Evolutionary conservation across 129 eudicot species (phyloP), one percentile per base, ranked within the genome.

Genomic region (Erigeron canadensis): DNA sequence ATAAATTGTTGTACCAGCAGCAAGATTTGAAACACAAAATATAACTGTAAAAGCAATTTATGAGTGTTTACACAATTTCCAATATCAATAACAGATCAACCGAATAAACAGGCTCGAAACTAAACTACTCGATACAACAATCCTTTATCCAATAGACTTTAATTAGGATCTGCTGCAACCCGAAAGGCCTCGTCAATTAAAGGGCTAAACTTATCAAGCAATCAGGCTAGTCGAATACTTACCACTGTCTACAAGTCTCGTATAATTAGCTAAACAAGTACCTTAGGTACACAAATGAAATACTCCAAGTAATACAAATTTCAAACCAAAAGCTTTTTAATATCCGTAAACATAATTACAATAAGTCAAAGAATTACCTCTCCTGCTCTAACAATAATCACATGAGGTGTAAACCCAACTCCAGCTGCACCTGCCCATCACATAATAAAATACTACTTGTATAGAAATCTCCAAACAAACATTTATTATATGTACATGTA

Each of bases 401-500:
- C 94, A 77, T 91, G 96, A 73, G 97, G 97, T 10, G 97, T 91
- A 81, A 91, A 91, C 22, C 96, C 94, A 67, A 88, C 83, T 82
- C 97, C 97, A 46, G 85, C 72, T 16, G 75, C 77, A 40, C 97
- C 97, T 91, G 88, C 40, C 65, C 75, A 78, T 4, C 51, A 69
- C 59, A 82, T 18, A 45, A 82, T 18, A 45, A 55, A 38, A 55
- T 13, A 53, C 46, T 28, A n/a, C n/a, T n/a, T n/a, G n/a, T n/a
- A 28, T 28, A 28, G 1, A 28, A 28, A 28, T 28, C 34, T 28
- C 34, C 34, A 28, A 28, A 28, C 34, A 12, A 47, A 47, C 56
- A 50, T 50, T 9, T 5, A 50, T 28, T n/a, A 44, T 5, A 46
- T 39, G n/a, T n/a, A n/a, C n/a, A n/a, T n/a, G n/a, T n/a, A 10